Evolutionary conservation across 805 yeast species (phyloP).

Genomic region (Maudiozyma bulderi): DNA sequence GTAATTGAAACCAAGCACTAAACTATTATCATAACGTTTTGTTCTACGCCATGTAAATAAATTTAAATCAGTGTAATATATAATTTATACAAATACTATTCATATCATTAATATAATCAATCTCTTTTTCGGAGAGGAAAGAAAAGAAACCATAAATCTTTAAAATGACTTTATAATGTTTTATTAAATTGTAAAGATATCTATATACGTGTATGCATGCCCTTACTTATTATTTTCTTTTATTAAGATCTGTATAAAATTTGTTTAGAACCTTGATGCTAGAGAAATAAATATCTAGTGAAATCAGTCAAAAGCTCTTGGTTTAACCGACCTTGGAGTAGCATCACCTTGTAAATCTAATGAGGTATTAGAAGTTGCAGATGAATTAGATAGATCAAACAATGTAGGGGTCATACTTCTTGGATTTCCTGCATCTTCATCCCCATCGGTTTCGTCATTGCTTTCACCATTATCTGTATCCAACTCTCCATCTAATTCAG

Average conservation of each 20-base stretch:
- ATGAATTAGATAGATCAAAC: constrained; percentile 27
- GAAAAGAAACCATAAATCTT: no score
- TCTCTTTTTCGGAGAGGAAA: no score
- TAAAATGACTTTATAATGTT: no score
- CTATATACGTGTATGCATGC: no score
- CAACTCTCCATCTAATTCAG: background rate
- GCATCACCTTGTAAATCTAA: constrained; percentile 11
- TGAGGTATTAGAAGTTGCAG: constrained; percentile 30
- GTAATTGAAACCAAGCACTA: constrained; percentile 12
- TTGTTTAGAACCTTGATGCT: no score
- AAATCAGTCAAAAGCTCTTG: background rate
- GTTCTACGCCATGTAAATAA: background rate
- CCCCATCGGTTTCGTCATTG: constrained; percentile 5
- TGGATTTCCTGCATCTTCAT: constrained; percentile 6
- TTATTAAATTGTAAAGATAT: no score
- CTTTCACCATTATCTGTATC: constrained; percentile 8
- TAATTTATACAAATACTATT: background rate
- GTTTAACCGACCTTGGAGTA: constrained; percentile 1
- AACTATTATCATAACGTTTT: background rate
- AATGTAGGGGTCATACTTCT: constrained; percentile 21
- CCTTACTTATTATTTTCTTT: no score
- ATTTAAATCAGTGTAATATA: background rate
- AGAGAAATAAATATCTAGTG: no score
- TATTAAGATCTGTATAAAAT: no score
- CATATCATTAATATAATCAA: background rate